Conservation (phyloP, 768 basidiomycete genomes). For the Tulasnella sp. region DNA sequence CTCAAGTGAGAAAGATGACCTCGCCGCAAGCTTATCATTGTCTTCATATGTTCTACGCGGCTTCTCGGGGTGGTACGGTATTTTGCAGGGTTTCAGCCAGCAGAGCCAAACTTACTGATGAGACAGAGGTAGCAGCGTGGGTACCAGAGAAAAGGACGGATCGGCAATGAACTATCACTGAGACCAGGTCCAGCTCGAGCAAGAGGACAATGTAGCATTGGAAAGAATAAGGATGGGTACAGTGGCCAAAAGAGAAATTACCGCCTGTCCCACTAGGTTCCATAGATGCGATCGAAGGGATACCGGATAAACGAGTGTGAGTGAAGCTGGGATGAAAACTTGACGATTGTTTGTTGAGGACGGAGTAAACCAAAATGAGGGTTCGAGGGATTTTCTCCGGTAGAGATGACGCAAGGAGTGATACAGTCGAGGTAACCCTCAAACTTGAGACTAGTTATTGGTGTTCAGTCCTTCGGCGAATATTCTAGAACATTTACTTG, state of each 20-base stretch:
- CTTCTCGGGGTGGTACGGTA: no score
- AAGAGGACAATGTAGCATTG: background rate
- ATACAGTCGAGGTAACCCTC: background rate
- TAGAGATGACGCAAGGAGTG: background rate
- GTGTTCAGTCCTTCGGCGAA: background rate
- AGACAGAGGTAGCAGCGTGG: background rate
- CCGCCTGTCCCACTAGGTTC: background rate
- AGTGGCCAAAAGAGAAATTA: background rate
- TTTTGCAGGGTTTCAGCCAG: no score
- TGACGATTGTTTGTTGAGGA: background rate
- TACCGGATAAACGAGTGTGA: background rate
- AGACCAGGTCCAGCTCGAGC: background rate
- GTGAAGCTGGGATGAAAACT: background rate
- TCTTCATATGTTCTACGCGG: background rate
- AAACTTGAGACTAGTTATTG: background rate
- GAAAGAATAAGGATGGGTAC: constrained; percentile 6
- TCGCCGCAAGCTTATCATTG: background rate
- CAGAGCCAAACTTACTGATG: no score
- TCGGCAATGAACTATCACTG: background rate
- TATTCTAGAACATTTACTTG: background rate
- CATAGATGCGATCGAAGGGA: background rate
- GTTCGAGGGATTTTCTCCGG: background rate
- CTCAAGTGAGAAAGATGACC: background rate
- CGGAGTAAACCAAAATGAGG: background rate
- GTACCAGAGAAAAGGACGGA: background rate